These are phyloP conservation scores for Royoungia palumana DNA, from an alignment of 768 basidiomycete genomes.

Conservation along the genomic window DNA sequence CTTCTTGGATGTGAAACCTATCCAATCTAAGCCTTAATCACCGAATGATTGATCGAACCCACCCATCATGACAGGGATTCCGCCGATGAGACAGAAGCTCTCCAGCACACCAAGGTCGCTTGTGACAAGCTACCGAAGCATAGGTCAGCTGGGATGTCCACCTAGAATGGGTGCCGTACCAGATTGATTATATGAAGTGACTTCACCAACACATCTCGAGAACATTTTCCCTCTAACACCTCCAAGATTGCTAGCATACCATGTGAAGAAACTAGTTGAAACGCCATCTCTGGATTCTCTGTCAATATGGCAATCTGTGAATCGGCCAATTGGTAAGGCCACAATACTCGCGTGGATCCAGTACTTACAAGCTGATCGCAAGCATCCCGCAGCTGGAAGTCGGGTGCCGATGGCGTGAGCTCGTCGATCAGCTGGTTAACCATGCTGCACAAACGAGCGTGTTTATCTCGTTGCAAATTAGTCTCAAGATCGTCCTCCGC, in stretches of 20 bases:
- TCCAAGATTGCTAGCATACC: slow-evolving; percentile 95
- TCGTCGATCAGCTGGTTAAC: slow-evolving; percentile 87
- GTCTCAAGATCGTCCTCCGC: slow-evolving; percentile 89
- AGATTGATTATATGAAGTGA: slow-evolving; percentile 86
- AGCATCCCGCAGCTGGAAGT: slow-evolving; percentile 78
- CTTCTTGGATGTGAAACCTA: slow-evolving; percentile 92
- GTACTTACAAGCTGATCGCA: slow-evolving; percentile 80
- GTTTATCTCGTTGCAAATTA: slow-evolving; percentile 89
- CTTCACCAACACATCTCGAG: slow-evolving; percentile 81
- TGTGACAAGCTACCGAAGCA: slow-evolving; percentile 48
- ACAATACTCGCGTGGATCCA: not conserved
- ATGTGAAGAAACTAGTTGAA: slow-evolving; percentile 86
- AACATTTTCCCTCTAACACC: slow-evolving; percentile 83
- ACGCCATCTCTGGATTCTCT: slow-evolving; percentile 81
- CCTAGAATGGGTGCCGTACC: slow-evolving; percentile 39
- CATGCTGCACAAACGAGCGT: slow-evolving; percentile 77
- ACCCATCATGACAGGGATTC: slow-evolving; percentile 96
- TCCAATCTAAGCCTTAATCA: slow-evolving; percentile 1
- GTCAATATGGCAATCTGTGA: slow-evolving; percentile 70
- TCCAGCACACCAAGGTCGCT: slow-evolving; percentile 84
- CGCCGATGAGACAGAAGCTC: slow-evolving; percentile 92
- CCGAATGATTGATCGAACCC: slow-evolving; percentile 20
- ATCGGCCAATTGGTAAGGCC: not conserved
- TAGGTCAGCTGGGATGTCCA: not conserved
- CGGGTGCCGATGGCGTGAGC: slow-evolving; percentile 75